These are phyloP conservation scores for Chlorella sp. DNA, from an alignment of 139 green algal genomes.

Conservation along the genomic window DNA sequence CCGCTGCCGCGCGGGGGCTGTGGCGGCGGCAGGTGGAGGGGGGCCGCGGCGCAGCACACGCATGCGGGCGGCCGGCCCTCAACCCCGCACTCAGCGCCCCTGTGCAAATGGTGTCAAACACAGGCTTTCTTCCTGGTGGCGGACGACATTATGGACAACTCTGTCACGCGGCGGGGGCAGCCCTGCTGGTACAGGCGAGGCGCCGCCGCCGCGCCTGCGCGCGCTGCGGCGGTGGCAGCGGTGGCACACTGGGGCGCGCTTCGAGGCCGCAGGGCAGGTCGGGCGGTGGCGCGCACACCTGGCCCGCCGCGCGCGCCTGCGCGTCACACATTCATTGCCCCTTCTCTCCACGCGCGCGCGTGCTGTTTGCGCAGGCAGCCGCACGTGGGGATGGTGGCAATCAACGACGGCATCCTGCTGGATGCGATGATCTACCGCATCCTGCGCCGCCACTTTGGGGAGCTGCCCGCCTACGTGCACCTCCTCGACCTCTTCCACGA, in stretches of 20 bases:
- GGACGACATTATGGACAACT: constrained; percentile 99
- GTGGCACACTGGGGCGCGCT: neutral
- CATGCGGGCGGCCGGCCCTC: too few relatives aligned
- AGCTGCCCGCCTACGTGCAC: constrained; percentile 57
- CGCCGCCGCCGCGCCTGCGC: constrained; percentile 21
- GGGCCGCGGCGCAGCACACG: too few relatives aligned
- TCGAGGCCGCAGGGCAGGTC: too few relatives aligned
- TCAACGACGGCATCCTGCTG: constrained; percentile 98
- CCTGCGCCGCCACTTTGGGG: constrained; percentile 79
- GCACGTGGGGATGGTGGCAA: constrained; percentile 93
- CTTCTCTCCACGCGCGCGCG: too few relatives aligned
- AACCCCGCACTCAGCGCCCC: too few relatives aligned
- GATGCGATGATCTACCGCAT: constrained; percentile 95
- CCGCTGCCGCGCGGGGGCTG: too few relatives aligned
- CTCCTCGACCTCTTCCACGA: constrained; percentile 98
- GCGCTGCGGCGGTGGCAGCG: neutral
- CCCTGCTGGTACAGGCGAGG: constrained; percentile 96
- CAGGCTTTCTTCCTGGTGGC: constrained; percentile 99
- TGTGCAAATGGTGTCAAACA: too few relatives aligned
- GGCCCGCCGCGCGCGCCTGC: neutral
- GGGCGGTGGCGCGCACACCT: too few relatives aligned
- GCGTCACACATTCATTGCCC: neutral
- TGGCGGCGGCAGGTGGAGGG: too few relatives aligned
- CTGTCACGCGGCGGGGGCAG: constrained; percentile 93
- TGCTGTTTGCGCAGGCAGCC: too few relatives aligned